A percentile compares a stretch with the other conserved stretches of the same genome.
These are phyloP conservation scores for Fusarium tricinctum DNA, from an alignment of 2,329 filamentous ascomycete species.

Conservation along the genomic window DNA sequence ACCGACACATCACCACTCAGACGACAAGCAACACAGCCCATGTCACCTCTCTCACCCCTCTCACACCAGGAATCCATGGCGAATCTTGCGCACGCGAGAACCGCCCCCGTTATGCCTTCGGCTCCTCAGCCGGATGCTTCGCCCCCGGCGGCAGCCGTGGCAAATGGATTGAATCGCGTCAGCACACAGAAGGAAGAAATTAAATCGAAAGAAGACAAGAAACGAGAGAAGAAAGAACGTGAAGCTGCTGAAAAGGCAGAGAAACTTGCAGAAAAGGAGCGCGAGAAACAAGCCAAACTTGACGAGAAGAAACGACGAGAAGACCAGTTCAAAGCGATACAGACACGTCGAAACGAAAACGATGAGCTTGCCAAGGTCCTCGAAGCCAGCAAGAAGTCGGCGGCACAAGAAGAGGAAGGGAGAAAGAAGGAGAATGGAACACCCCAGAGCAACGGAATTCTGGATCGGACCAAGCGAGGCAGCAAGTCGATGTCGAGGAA, in stretches of 20 bases:
- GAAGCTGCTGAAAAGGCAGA: slow-evolving; percentile 69
- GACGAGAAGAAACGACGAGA: slow-evolving; percentile 59
- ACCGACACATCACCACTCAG: slow-evolving; percentile 62
- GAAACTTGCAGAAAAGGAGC: slow-evolving; percentile 62
- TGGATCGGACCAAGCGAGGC: slow-evolving; percentile 77
- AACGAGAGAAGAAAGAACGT: slow-evolving; percentile 77
- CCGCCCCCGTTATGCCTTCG: slow-evolving; percentile 65
- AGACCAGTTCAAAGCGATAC: slow-evolving; percentile 68
- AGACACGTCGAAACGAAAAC: slow-evolving; percentile 68
- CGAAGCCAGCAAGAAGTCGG: slow-evolving; percentile 75
- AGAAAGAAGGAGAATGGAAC: slow-evolving; percentile 58
- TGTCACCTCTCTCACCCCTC: slow-evolving; percentile 58
- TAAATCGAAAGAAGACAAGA: slow-evolving; percentile 72
- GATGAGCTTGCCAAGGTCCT: slow-evolving; percentile 73
- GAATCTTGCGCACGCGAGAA: slow-evolving; percentile 75
- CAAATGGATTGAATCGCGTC: slow-evolving; percentile 43
- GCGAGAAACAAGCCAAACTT: slow-evolving; percentile 62
- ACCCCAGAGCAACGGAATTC: slow-evolving; percentile 59
- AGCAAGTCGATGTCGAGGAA: slow-evolving; percentile 85
- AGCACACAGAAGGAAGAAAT: slow-evolving; percentile 47
- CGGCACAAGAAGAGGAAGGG: slow-evolving; percentile 65
- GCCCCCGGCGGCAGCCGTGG: slow-evolving; percentile 28
- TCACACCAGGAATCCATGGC: slow-evolving; percentile 67
- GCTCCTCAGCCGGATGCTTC: slow-evolving; percentile 34
- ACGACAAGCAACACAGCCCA: slow-evolving; percentile 65